Conservation (phyloP, 2,329 filamentous ascomycete genomes). For the Trichoderma afroharzianum region DNA sequence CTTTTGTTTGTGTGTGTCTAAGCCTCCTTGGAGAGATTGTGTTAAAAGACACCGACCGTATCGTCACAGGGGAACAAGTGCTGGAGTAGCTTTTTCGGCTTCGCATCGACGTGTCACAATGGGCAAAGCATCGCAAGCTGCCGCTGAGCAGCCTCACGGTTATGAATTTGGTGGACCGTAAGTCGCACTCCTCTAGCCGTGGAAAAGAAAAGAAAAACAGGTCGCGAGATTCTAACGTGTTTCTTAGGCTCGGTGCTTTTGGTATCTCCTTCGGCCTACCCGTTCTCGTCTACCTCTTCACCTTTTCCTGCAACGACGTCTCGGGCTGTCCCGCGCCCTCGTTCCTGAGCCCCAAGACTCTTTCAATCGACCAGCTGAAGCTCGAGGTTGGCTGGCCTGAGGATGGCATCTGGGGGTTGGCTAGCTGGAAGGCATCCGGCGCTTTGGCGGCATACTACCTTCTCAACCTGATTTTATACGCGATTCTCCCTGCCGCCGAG, state of each 20-base stretch:
- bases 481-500: constrained; percentile 70
- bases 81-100: not conserved
- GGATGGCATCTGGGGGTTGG: constrained; percentile 65
- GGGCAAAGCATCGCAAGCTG: constrained; percentile 26
- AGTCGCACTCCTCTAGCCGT: constrained; percentile 23
- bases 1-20: not conserved
- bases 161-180: constrained; percentile 54
- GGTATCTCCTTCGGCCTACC: constrained; percentile 79
- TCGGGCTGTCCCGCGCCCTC: constrained; percentile 87
- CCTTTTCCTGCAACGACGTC: constrained; percentile 88
- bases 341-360: constrained; percentile 65
- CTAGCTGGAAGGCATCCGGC: constrained; percentile 64
- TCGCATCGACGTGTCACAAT: constrained; percentile 24
- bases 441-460: constrained; percentile 75
- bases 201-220: not conserved
- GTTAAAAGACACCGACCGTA: not conserved
- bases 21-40: not conserved
- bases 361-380: constrained; percentile 71
- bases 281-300: constrained; percentile 70
- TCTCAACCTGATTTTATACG: constrained; percentile 70
- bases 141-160: constrained; percentile 33
- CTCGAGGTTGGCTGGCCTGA: constrained; percentile 76
- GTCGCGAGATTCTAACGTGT: not conserved
- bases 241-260: constrained; percentile 66
- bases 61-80: not conserved